Evolutionary conservation across 108 stramenopile genomes (phyloP).

Genomic region (Fragilaria crotonensis): DNA sequence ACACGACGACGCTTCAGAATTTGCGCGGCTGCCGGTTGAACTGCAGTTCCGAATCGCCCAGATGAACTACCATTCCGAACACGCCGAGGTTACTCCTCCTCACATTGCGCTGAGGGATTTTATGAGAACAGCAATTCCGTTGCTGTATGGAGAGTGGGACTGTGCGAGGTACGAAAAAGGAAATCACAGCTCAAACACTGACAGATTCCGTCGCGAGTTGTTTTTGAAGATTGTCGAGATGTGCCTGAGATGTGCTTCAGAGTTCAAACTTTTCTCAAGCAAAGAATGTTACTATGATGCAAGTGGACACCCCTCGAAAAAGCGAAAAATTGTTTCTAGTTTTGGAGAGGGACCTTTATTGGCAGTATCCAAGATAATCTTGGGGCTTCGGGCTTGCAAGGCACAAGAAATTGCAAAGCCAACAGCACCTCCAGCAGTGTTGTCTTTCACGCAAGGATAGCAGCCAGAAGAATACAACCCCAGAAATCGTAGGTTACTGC

Average conservation of each 20-base stretch:
- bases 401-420: constrained; percentile 1
- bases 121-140: constrained; percentile 46
- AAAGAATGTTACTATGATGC: constrained; percentile 3
- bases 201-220: constrained; percentile 63
- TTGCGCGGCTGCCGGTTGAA: constrained; percentile 59
- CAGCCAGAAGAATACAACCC: too few relatives aligned
- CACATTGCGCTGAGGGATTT: constrained; percentile 72
- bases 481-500: too few relatives aligned
- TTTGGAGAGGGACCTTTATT: neutral
- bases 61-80: constrained; percentile 60
- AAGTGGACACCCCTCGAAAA: neutral
- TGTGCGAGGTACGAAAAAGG: constrained; percentile 58
- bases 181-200: constrained; percentile 55
- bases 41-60: constrained; percentile 66
- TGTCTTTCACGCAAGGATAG: too few relatives aligned
- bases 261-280: constrained; percentile 13
- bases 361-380: neutral
- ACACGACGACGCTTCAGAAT: constrained; percentile 40
- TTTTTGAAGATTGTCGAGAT: constrained; percentile 50
- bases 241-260: constrained; percentile 50
- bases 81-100: constrained; percentile 39
- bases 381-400: neutral
- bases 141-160: constrained; percentile 67
- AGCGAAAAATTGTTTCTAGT: neutral
- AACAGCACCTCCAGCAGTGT: constrained; percentile 6